These are phyloP conservation scores for Coriolopsis trogii DNA, from an alignment of 1,284 basidiomycete species.

Conservation along the genomic window DNA sequence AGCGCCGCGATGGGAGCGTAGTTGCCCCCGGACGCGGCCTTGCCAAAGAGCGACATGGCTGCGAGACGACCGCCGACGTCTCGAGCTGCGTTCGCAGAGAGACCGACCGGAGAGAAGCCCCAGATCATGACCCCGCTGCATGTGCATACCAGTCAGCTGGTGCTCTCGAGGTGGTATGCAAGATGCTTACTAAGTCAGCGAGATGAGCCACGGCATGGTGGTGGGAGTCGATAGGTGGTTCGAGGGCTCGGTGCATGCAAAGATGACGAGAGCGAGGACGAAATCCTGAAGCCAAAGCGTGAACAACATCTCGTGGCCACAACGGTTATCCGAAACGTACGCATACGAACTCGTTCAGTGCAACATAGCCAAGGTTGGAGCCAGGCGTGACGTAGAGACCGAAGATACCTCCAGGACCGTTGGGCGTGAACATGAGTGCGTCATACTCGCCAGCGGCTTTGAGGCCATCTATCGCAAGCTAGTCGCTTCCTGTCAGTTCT, in stretches of 20 bases:
- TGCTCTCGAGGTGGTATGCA: background rate
- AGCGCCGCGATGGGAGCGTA: conserved; percentile 68
- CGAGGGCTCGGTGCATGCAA: conserved; percentile 61
- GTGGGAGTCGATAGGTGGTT: conserved; percentile 60
- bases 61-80: conserved; percentile 66
- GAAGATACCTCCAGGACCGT: conserved; percentile 65
- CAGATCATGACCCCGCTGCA: conserved; percentile 57
- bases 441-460: conserved; percentile 43
- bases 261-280: conserved; percentile 61
- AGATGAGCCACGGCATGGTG: conserved; percentile 54
- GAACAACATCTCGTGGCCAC: conserved; percentile 4
- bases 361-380: conserved; percentile 53
- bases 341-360: conserved; percentile 68
- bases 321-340: conserved; percentile 41
- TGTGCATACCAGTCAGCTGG: background rate
- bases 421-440: conserved; percentile 54
- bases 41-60: conserved; percentile 62
- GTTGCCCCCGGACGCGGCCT: conserved; percentile 50
- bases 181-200: conserved; percentile 54
- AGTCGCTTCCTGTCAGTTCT: background rate
- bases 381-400: conserved; percentile 54
- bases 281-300: conserved; percentile 52
- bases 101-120: conserved; percentile 54
- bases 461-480: conserved; percentile 47
- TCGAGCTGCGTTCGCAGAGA: conserved; percentile 68